phyloP scores from a whole-genome alignment of 176 grass and related monocot genomes.

The Otatea glauca region DNA sequence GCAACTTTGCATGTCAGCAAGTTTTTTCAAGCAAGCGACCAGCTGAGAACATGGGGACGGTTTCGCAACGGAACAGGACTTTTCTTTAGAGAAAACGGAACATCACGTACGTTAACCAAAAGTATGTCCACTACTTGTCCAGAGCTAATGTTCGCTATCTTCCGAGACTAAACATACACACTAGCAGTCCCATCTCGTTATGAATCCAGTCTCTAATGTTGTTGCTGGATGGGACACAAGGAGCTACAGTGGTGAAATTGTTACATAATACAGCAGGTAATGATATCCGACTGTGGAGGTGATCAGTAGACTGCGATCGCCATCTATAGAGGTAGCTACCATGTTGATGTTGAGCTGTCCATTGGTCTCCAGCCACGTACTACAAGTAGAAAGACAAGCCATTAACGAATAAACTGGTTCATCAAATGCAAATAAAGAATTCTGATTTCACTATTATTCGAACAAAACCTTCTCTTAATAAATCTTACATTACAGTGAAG shows the following conservation, averaged over 20 bases:
- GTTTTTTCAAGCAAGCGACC: background rate
- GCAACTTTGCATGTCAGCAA: background rate
- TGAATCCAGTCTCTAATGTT: conserved; percentile 38
- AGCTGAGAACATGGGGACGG: background rate
- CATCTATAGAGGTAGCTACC: conserved; percentile 3
- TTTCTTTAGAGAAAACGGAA: background rate
- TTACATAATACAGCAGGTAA: conserved; percentile 10
- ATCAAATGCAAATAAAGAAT: conserved; percentile 17
- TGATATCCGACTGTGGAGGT: background rate
- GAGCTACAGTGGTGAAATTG: conserved; percentile 20
- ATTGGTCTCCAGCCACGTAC: background rate
- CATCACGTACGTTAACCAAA: background rate
- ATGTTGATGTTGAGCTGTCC: conserved; percentile 1
- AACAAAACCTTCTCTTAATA: conserved; percentile 34
- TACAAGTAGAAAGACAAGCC: conserved; percentile 11
- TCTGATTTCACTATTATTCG: background rate
- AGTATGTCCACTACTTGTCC: background rate
- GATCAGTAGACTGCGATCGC: background rate
- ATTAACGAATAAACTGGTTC: conserved; percentile 23
- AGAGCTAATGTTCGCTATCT: background rate
- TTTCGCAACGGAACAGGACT: background rate
- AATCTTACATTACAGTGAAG: conserved; percentile 48
- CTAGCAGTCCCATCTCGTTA: background rate
- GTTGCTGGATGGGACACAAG: conserved; percentile 25
- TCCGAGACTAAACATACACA: conserved; percentile 7